Conservation (phyloP, 371 early-diverging fungal species). For the Encephalitozoon cuniculi region DNA sequence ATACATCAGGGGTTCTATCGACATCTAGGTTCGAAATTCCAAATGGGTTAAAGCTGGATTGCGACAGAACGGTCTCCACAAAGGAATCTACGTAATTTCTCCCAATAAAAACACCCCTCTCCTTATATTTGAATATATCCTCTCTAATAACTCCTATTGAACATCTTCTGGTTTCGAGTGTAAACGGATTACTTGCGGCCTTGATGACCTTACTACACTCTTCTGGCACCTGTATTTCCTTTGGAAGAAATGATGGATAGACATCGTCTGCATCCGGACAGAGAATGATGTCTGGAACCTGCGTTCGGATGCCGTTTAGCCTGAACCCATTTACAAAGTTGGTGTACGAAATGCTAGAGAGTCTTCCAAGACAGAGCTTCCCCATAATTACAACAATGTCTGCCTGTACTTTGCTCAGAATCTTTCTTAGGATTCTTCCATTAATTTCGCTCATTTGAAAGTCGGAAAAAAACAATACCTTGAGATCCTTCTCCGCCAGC, state of each 20-base stretch:
- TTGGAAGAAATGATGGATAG: neutral
- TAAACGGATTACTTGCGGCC: slow-evolving; percentile 29
- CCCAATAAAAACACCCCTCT: slow-evolving; percentile 26
- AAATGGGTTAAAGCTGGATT: slow-evolving; percentile 37
- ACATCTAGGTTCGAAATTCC: neutral
- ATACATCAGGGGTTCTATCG: neutral
- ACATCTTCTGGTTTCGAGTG: slow-evolving; percentile 1
- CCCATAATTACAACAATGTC: slow-evolving; percentile 20
- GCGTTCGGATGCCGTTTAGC: neutral
- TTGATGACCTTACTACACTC: neutral
- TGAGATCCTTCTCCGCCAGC: neutral
- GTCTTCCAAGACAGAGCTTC: neutral
- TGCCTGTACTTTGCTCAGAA: neutral
- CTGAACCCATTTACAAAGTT: neutral
- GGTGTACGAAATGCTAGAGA: neutral
- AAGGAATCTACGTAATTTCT: slow-evolving; percentile 37
- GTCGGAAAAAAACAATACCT: slow-evolving; percentile 10
- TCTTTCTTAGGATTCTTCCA: neutral
- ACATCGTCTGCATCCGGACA: neutral
- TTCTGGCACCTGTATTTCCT: neutral
- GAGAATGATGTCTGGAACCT: slow-evolving; percentile 3
- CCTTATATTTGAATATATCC: slow-evolving; percentile 26
- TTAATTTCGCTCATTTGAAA: neutral
- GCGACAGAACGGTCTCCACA: slow-evolving; percentile 25
- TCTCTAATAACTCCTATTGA: slow-evolving; percentile 13